Conservation (phyloP, 2,329 filamentous ascomycete genomes). For the Cladophialophora chaetospira region DNA sequence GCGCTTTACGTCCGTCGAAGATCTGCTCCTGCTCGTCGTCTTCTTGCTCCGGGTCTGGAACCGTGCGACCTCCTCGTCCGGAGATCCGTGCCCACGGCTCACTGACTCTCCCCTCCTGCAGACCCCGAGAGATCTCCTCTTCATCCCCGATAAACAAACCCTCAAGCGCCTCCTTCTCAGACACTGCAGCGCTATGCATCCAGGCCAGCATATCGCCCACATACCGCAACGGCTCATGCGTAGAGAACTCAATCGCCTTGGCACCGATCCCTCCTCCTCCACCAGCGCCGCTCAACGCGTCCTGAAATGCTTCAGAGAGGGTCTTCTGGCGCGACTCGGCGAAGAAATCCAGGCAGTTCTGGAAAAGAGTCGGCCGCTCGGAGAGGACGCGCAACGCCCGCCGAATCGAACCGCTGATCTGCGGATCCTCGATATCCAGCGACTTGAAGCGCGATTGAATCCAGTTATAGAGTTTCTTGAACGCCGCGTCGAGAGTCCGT, state of each 20-base stretch:
- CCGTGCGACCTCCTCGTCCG: slow-evolving; percentile 2
- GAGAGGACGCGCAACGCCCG: slow-evolving; percentile 82
- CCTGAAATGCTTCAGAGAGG: slow-evolving; percentile 84
- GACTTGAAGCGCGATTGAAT: slow-evolving; percentile 90
- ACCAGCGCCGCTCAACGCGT: slow-evolving; percentile 73
- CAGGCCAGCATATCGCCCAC: slow-evolving; percentile 97
- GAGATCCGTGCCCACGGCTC: slow-evolving; percentile 75
- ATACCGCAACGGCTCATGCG: slow-evolving; percentile 88
- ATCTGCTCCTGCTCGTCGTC: slow-evolving; percentile 54
- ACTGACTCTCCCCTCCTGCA: slow-evolving; percentile 76
- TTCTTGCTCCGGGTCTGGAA: slow-evolving; percentile 11
- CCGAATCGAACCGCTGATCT: slow-evolving; percentile 82
- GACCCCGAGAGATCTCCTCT: slow-evolving; percentile 80
- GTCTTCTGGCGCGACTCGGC: slow-evolving; percentile 85
- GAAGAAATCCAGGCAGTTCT: slow-evolving; percentile 90
- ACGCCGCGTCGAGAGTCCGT: slow-evolving; percentile 81
- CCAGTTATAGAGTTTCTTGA: slow-evolving; percentile 96
- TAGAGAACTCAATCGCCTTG: slow-evolving; percentile 94
- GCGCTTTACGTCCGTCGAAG: slow-evolving; percentile 79
- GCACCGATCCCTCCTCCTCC: slow-evolving; percentile 57
- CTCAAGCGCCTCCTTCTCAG: slow-evolving; percentile 89
- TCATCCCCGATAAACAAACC: slow-evolving; percentile 88
- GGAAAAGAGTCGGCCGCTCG: slow-evolving; percentile 85
- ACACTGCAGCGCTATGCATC: slow-evolving; percentile 91
- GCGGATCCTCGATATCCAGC: slow-evolving; percentile 89